These are phyloP conservation scores for Boletus eberwhitei DNA, from an alignment of 768 basidiomycete species.

Conservation along the genomic window DNA sequence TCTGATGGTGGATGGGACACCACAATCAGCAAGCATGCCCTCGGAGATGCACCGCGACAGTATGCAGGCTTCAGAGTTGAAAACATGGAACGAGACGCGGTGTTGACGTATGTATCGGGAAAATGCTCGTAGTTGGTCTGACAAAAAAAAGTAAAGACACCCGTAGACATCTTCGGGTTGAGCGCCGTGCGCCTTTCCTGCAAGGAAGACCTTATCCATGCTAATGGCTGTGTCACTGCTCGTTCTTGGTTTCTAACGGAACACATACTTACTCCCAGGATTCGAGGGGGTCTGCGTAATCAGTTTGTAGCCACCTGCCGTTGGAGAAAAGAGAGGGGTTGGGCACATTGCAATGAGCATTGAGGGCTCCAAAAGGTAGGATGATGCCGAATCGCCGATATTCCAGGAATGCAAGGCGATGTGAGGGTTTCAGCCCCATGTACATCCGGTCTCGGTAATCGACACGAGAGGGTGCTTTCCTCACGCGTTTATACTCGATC, in stretches of 20 bases:
- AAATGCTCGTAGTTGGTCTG: conserved; percentile 39
- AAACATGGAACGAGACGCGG: conserved; percentile 34
- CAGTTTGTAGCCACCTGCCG: conserved; percentile 44
- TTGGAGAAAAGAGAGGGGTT: conserved; percentile 47
- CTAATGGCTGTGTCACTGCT: conserved; percentile 23
- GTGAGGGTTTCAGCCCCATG: conserved; percentile 39
- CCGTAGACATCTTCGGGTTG: conserved; percentile 45
- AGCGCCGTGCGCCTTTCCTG: conserved; percentile 39
- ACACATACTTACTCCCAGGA: conserved; percentile 45
- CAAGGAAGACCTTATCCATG: conserved; percentile 36
- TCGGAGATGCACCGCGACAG: conserved; percentile 38
- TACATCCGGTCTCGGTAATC: conserved; percentile 44
- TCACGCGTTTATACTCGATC: conserved; percentile 31
- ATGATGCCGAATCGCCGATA: conserved; percentile 41
- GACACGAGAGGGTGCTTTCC: conserved; percentile 34
- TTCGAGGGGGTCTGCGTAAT: conserved; percentile 42
- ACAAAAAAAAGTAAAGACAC: conserved; percentile 47
- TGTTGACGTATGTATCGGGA: conserved; percentile 33
- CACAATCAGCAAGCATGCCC: conserved; percentile 11
- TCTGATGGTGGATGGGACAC: conserved; percentile 21
- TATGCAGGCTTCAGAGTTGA: conserved; percentile 36
- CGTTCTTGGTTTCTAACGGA: neutral
- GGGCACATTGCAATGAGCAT: conserved; percentile 38
- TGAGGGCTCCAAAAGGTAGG: conserved; percentile 46
- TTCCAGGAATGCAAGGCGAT: conserved; percentile 41